These are phyloP conservation scores for Lentinus tigrinus DNA, from an alignment of 768 basidiomycete genomes.

Conservation along the genomic window DNA sequence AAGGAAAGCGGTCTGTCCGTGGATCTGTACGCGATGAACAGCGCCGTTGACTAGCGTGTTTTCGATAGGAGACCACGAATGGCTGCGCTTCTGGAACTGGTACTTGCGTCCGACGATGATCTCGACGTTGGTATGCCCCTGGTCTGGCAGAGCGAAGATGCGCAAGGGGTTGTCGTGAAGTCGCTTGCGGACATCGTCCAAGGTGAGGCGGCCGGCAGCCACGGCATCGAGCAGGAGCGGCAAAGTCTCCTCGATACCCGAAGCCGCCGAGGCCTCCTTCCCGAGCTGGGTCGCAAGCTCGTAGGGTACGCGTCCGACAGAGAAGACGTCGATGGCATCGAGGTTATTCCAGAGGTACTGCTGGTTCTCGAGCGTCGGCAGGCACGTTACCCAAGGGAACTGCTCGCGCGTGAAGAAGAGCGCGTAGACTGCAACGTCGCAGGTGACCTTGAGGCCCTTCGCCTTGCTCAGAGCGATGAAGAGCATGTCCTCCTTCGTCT, in stretches of 20 bases:
- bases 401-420: slow-evolving; percentile 83
- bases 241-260: slow-evolving; percentile 85
- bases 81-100: slow-evolving; percentile 45
- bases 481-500: slow-evolving; percentile 80
- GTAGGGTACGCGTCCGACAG: slow-evolving; percentile 84
- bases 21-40: slow-evolving; percentile 88
- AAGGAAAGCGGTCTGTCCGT: slow-evolving; percentile 85
- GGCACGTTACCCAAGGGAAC: slow-evolving; percentile 59
- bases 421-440: slow-evolving; percentile 90
- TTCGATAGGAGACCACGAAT: slow-evolving; percentile 83
- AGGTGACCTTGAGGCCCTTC: slow-evolving; percentile 91
- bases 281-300: slow-evolving; percentile 63
- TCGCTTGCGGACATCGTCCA: slow-evolving; percentile 80
- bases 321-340: slow-evolving; percentile 84
- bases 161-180: slow-evolving; percentile 89
- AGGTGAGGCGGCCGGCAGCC: slow-evolving; percentile 69
- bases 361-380: slow-evolving; percentile 79
- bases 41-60: slow-evolving; percentile 62
- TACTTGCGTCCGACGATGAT: slow-evolving; percentile 76
- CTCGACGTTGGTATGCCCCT: slow-evolving; percentile 84
- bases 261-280: slow-evolving; percentile 59
- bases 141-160: slow-evolving; percentile 90
- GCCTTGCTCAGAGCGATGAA: slow-evolving; percentile 94
- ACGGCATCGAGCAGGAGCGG: slow-evolving; percentile 89
- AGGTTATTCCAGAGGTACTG: slow-evolving; percentile 83